A percentile compares a stretch with the other conserved stretches of the same genome.
Conservation (phyloP, 2,329 filamentous ascomycete genomes). For the Pseudogymnoascus sp. region DNA sequence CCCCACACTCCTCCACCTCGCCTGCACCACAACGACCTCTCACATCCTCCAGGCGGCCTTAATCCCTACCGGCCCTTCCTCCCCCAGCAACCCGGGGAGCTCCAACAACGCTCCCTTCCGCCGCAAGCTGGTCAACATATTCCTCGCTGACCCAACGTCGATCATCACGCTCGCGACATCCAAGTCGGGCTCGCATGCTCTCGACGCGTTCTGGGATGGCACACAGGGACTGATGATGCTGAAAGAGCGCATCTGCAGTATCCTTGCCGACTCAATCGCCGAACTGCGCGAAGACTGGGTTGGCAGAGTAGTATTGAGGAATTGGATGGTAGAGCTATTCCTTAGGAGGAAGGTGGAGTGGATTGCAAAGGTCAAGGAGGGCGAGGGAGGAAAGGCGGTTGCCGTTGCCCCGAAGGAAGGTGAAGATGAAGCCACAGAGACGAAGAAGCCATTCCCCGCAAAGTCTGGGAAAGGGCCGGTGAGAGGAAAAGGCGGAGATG, state of each 20-base stretch:
- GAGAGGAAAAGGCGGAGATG: conserved; percentile 13
- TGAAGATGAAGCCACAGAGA: not conserved
- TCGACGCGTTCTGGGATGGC: conserved; percentile 57
- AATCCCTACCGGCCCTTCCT: conserved; percentile 41
- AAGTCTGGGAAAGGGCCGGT: conserved; percentile 1
- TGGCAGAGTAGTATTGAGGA: conserved; percentile 62
- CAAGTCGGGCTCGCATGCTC: conserved; percentile 56
- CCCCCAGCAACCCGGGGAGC: conserved; percentile 24
- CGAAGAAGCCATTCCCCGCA: not conserved
- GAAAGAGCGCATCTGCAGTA: conserved; percentile 57
- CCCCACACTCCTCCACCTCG: conserved; percentile 53
- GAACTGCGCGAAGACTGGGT: conserved; percentile 54
- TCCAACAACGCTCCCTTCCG: conserved; percentile 51
- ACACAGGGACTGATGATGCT: conserved; percentile 58
- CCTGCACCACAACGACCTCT: conserved; percentile 42
- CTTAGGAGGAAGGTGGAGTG: conserved; percentile 55
- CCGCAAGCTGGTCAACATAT: conserved; percentile 52
- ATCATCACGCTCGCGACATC: conserved; percentile 39
- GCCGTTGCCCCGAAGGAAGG: not conserved
- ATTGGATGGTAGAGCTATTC: conserved; percentile 67
- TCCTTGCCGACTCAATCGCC: conserved; percentile 51
- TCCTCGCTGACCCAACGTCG: conserved; percentile 31
- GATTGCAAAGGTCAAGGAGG: conserved; percentile 51
- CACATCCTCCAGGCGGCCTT: conserved; percentile 58
- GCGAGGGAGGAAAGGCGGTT: conserved; percentile 21